These are phyloP conservation scores for Rhodosporidiobolus odoratus DNA, from an alignment of 768 basidiomycete genomes.

Conservation along the genomic window DNA sequence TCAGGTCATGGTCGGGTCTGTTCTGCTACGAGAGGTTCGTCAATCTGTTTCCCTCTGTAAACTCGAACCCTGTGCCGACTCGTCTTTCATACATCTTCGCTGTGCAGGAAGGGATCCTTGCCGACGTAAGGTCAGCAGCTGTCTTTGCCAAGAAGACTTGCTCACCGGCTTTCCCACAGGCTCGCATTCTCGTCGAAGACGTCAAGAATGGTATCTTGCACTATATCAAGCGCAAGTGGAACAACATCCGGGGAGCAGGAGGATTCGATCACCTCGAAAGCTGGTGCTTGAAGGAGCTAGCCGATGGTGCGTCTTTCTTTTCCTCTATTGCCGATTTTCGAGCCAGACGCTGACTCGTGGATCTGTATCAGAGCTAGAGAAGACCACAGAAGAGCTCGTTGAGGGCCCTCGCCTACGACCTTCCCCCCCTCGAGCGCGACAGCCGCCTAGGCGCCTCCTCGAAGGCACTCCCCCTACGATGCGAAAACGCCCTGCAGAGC, in stretches of 20 bases:
- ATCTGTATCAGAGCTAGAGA: slow-evolving; percentile 62
- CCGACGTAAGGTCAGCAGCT: slow-evolving; percentile 26
- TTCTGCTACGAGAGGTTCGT: slow-evolving; percentile 53
- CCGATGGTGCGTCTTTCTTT: slow-evolving; percentile 58
- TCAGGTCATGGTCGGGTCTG: slow-evolving; percentile 47
- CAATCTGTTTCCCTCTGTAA: neutral
- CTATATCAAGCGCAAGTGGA: slow-evolving; percentile 76
- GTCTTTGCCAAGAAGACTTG: slow-evolving; percentile 58
- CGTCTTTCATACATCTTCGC: slow-evolving; percentile 52
- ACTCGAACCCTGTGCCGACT: slow-evolving; percentile 41
- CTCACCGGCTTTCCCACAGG: slow-evolving; percentile 47
- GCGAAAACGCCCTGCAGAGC: neutral
- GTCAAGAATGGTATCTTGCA: slow-evolving; percentile 59
- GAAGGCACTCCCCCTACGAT: neutral
- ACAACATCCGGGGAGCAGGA: slow-evolving; percentile 64
- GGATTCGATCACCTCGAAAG: slow-evolving; percentile 76
- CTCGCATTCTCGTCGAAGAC: slow-evolving; percentile 69
- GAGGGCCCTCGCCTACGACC: neutral
- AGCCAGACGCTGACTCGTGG: neutral
- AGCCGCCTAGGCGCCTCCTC: neutral
- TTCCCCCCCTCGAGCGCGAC: neutral
- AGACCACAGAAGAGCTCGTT: slow-evolving; percentile 67
- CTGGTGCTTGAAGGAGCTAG: slow-evolving; percentile 85
- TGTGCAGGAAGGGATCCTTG: slow-evolving; percentile 35
- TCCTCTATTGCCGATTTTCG: neutral